Evolutionary conservation across 257 asterid species (phyloP), one percentile per base, ranked within the genome.

Genomic region (Eucommia ulmoides): DNA sequence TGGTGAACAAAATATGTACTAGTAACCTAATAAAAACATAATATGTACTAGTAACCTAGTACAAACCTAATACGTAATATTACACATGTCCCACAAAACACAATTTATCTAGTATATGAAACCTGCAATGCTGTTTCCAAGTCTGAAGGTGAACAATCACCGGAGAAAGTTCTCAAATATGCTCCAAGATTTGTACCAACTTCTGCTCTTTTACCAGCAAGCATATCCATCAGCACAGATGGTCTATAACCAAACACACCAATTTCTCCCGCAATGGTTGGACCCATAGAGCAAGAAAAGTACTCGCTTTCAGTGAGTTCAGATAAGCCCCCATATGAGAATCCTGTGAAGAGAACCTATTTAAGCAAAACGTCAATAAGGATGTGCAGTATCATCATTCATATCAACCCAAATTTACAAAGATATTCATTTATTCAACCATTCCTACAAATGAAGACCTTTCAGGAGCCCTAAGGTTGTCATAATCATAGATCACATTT

Each of bases 71-170:
- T n/a, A n/a, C n/a, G n/a, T n/a, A n/a, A n/a, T n/a, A n/a, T n/a
- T n/a, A n/a, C n/a, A n/a, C n/a, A n/a, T n/a, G n/a, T n/a, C n/a
- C n/a, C n/a, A n/a, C n/a, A n/a, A n/a, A n/a, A n/a, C n/a, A n/a
- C n/a, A n/a, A n/a, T n/a, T n/a, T n/a, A n/a, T n/a, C n/a, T n/a
- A n/a, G n/a, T n/a, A n/a, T n/a, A n/a, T n/a, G 65, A 54, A 48
- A 88, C 97, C 97, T 88, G 97, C 73, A 88, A 65, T 19, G 95
- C 97, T 61, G 93, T 88, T 77, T 88, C 97, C 72, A 88, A 66
- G 80, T 88, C 97, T 49, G 93, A 67, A 60, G 97, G 97, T 5
- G 97, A 88, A 70, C 97, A 84, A 75, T 84, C 95, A 15, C 95
- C 95, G 58, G 92, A 81, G 66, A 88, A 84, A 67, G 92, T 78